Base-by-base conservation (phyloP, 805 yeast species). In the Metschnikowia anglica region DNA sequence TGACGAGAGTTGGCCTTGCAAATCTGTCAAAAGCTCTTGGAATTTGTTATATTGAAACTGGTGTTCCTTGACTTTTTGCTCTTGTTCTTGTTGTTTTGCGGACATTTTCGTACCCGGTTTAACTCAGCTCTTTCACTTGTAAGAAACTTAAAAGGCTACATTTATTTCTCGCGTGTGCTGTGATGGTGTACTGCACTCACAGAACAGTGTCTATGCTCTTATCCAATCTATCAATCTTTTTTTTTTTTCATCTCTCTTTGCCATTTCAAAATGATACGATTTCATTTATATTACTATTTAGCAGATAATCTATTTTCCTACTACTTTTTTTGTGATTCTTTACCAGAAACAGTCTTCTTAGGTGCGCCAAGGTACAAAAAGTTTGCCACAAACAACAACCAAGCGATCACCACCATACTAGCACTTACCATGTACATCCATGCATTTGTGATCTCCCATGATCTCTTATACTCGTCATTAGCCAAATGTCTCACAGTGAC, bases 401-500 rank as follows among this genome's bases (percentile, higher is more conserved):
- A 93, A 0, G 84, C 85, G 19, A 67, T 55, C 23, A 83, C 79
- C 17, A 95, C 96, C 25, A 82, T 66, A 3, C 64, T 66, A 12
- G 90, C 82, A 37, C 89, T 76, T 17, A 85, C 73, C 48, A 91
- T 66, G 62, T 93, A 93, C 39, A 90, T 88, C 95, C 97, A 88
- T 1, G 97, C 79, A 64, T 90, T 90, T 21, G 96, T 74, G 57
- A 93, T 91, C 47, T 85, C 87, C 91, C 93, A 93, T 33, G 95
- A 83, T 65, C 98, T 80, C 48, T 84, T 82, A 71, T 81, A 93
- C 70, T 95, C 99, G 61, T 93, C 95, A 63, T 90, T 91, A 46
- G 98, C 97, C 57, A 87, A 76, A 64, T 93, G 98, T 63, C 98
- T 81, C 35, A 93, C 82, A 2, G 98, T 81, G 41, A 88, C 88